Evolutionary conservation across 805 yeast species (phyloP).

Genomic region (Ogataea polymorpha): DNA sequence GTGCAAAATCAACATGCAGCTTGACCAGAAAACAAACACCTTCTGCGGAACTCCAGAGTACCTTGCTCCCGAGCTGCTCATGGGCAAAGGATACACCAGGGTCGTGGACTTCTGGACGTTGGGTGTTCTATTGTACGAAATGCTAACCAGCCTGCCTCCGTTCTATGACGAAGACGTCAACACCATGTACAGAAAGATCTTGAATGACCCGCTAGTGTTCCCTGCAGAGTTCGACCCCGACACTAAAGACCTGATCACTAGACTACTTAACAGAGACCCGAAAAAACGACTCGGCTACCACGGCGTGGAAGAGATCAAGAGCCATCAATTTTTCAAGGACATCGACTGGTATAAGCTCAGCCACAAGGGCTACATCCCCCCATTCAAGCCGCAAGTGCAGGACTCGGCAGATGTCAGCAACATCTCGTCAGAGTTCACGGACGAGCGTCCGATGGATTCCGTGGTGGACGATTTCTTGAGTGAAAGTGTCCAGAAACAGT

Average conservation of each 20-base stretch:
- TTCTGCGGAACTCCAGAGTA: conserved; percentile 99
- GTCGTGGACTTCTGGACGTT: conserved; percentile 99
- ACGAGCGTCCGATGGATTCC: conserved; percentile 89
- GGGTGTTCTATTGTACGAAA: conserved; percentile 89
- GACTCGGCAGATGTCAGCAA: conserved; percentile 88
- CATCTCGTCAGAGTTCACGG: conserved; percentile 89
- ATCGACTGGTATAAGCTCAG: conserved; percentile 85
- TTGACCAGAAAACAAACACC: conserved; percentile 80
- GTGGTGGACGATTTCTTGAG: conserved; percentile 90
- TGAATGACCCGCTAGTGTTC: conserved; percentile 84
- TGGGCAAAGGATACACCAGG: conserved; percentile 92
- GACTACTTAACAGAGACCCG: conserved; percentile 83
- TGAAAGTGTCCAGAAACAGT: conserved; percentile 94
- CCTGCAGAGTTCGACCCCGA: conserved; percentile 85
- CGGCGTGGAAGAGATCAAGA: conserved; percentile 82
- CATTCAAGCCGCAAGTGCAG: conserved; percentile 88
- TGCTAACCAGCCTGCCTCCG: conserved; percentile 97
- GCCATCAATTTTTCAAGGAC: conserved; percentile 81
- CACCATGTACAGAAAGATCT: conserved; percentile 89
- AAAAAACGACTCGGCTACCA: conserved; percentile 67
- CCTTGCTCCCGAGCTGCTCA: conserved; percentile 87
- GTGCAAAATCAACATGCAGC: conserved; percentile 92
- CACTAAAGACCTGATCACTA: conserved; percentile 75
- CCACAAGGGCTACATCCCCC: conserved; percentile 89
- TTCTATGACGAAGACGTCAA: conserved; percentile 93